Evolutionary conservation across 2,329 filamentous ascomycete species (phyloP).

Genomic region (Colletotrichum tropicale): DNA sequence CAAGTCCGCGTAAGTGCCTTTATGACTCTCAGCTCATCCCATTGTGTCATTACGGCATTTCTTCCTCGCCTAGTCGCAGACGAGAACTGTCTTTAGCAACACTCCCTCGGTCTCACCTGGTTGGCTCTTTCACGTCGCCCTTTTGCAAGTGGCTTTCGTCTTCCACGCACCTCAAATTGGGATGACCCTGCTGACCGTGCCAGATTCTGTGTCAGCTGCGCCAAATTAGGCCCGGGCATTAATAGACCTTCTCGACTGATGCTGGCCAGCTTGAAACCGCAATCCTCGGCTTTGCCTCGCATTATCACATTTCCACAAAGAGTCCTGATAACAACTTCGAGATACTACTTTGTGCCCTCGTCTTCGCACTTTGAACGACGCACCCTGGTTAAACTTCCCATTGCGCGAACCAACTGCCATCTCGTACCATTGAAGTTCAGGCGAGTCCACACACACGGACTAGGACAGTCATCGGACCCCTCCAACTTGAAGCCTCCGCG

Average conservation of each 20-base stretch:
- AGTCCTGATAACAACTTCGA: neutral
- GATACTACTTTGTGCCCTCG: neutral
- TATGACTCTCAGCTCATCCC: neutral
- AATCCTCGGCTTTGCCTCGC: constrained; percentile 11
- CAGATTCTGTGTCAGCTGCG: neutral
- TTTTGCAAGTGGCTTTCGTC: neutral
- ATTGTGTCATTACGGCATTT: neutral
- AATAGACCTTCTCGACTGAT: constrained; percentile 13
- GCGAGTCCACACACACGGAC: neutral
- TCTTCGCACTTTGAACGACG: neutral
- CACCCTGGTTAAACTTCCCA: neutral
- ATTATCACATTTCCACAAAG: neutral
- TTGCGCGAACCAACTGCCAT: neutral
- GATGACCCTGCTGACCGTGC: constrained; percentile 16
- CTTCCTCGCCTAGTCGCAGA: neutral
- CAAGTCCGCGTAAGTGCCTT: neutral
- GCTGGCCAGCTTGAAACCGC: constrained; percentile 17
- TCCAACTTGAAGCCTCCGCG: neutral
- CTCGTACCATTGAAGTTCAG: neutral
- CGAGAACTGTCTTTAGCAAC: neutral
- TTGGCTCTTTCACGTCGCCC: neutral
- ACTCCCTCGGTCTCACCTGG: neutral
- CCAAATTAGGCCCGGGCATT: neutral
- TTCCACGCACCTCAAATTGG: neutral
- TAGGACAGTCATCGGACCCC: neutral